These are phyloP conservation scores for Magnaporthiopsis rhizophila DNA, from an alignment of 2,329 filamentous ascomycete species.

Conservation along the genomic window DNA sequence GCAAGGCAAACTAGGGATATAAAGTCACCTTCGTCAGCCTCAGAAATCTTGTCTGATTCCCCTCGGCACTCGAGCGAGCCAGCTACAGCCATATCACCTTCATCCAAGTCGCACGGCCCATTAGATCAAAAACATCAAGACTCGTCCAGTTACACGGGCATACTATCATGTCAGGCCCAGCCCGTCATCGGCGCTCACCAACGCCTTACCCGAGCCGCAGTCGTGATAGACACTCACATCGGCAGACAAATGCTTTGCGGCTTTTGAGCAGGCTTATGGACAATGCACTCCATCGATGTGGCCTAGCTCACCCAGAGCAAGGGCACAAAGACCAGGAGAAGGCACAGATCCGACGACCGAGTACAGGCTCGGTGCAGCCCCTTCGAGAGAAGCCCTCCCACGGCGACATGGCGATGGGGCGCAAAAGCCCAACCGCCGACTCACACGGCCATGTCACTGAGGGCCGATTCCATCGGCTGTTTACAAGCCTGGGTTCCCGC, in stretches of 20 bases:
- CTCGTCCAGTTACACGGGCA: neutral
- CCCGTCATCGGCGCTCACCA: neutral
- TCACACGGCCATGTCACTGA: neutral
- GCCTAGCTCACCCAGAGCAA: too few relatives aligned
- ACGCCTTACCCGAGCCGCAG: conserved; percentile 2
- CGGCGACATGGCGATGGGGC: neutral
- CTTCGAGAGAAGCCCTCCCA: neutral
- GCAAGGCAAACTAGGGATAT: neutral
- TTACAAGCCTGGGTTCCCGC: neutral
- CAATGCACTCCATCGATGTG: neutral
- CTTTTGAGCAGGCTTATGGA: conserved; percentile 1
- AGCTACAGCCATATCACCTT: neutral
- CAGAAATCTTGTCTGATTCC: too few relatives aligned
- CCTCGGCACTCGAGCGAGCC: too few relatives aligned
- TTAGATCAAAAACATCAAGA: neutral
- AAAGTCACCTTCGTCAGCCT: neutral
- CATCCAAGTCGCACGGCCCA: neutral
- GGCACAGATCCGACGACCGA: neutral
- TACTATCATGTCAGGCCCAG: neutral
- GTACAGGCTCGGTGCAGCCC: neutral
- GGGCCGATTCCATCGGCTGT: neutral
- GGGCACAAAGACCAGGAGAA: neutral
- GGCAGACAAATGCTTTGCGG: neutral
- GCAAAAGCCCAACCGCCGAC: neutral
- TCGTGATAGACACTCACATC: neutral